phyloP scores from a whole-genome alignment of 768 basidiomycete species.

The Lactarius vividus region DNA sequence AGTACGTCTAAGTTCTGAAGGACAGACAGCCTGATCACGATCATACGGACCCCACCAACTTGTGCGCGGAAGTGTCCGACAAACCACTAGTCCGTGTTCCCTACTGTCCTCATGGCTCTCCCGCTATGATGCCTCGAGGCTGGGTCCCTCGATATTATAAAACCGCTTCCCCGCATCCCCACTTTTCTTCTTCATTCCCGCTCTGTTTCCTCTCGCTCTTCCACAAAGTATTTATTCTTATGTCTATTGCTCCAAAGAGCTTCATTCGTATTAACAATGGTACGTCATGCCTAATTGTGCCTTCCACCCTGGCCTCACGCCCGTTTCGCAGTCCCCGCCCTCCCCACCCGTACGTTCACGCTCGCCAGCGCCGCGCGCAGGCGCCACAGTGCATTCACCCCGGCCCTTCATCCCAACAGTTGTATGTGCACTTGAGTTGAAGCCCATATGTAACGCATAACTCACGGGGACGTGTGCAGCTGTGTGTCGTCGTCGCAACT shows the following conservation, averaged over 20 bases:
- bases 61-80: background rate
- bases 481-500: slow-evolving; percentile 2
- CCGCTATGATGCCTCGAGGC: slow-evolving; percentile 2
- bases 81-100: background rate
- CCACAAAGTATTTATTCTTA: slow-evolving; percentile 17
- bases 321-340: slow-evolving; percentile 13
- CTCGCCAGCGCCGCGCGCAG: slow-evolving; percentile 17
- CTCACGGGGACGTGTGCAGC: background rate
- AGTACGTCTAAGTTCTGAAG: too few species aligned
- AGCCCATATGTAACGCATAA: background rate
- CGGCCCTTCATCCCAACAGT: slow-evolving; percentile 10
- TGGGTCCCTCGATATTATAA: background rate
- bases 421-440: slow-evolving; percentile 3
- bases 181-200: slow-evolving; percentile 2
- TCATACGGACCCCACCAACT: background rate
- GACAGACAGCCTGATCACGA: background rate
- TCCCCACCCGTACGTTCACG: slow-evolving; percentile 10
- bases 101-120: slow-evolving; percentile 8
- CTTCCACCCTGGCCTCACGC: background rate
- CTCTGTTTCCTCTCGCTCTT: background rate
- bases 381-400: background rate
- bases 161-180: slow-evolving; percentile 5
- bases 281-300: background rate
- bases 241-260: slow-evolving; percentile 1
- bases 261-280: slow-evolving; percentile 7